Base-by-base conservation (phyloP, 2,329 filamentous ascomycete species). In the Exserohilum turcica region DNA sequence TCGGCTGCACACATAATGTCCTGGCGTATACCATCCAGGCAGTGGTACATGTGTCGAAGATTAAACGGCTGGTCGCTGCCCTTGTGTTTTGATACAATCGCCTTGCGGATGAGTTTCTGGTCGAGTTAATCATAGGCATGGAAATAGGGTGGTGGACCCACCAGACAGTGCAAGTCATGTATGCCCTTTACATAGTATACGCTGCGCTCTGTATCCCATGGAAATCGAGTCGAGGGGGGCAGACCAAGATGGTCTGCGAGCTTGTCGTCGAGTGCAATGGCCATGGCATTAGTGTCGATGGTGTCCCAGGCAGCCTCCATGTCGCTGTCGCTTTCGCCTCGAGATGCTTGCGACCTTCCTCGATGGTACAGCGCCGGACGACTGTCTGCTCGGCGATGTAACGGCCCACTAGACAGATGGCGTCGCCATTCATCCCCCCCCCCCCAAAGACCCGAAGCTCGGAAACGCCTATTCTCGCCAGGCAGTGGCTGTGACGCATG, bases 131-230 rank as follows among this genome's bases (percentile, higher is more conserved):
- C 5, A 15, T 2, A 6, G 31, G 12, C 8, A 10, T n/a, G 3
- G 12, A 6, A 12, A 19, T 15, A 19, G 2, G 9, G 9, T 12
- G 16, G 8, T 27, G 10, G 8, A 44, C 54, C 3, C 65, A 70
- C 69, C 48, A 74, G 40, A 39, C 71, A 74, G 45, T 74, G 70
- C 5, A 73, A 48, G 56, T 73, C 67, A 32, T 74, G 71, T 38
- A 70, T 57, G 3, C 66, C 70, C 53, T 73, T 72, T 4, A 74
- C 38, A 43, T 72, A 73, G 42, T 74, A 74, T 31, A 73, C 60
- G 40, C 70, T 68, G 19, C 68, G 60, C 40, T 72, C 65, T 2
- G 66, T 73, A 43, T 74, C 70, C 69, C 70, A 74, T 5, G 70
- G 71, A 48, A 73, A 73, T 6, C 60, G 61, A 12, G 62, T 66